phyloP scores from a whole-genome alignment of 176 grass and related monocot genomes.

The Thinopyrum elongatum region DNA sequence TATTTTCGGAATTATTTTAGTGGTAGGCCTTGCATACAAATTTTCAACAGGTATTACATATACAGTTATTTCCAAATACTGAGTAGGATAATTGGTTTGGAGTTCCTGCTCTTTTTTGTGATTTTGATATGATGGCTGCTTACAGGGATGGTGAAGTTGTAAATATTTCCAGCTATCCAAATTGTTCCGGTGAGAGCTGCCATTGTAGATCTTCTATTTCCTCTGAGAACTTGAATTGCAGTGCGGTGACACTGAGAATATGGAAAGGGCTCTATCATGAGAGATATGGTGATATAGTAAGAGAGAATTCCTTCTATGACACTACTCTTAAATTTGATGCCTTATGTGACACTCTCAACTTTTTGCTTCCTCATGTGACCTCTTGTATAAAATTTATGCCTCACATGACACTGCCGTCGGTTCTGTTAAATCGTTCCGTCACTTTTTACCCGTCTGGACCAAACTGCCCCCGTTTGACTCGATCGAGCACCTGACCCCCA shows the following conservation, averaged over 20 bases:
- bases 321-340: no score
- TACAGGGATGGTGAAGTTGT: slow-evolving; percentile 72
- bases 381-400: no score
- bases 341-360: no score
- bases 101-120: slow-evolving; percentile 5
- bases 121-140: neutral
- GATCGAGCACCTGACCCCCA: no score
- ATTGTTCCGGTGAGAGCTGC: slow-evolving; percentile 65
- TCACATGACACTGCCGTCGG: no score
- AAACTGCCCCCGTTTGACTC: no score
- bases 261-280: slow-evolving; percentile 91
- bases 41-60: neutral
- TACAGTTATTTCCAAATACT: slow-evolving; percentile 12
- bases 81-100: neutral
- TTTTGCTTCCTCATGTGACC: no score
- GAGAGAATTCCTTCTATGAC: no score
- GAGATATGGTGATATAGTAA: slow-evolving; percentile 58
- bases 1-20: neutral
- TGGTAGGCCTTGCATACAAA: neutral
- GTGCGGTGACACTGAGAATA: slow-evolving; percentile 54
- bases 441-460: no score
- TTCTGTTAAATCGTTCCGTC: no score
- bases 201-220: slow-evolving; percentile 56
- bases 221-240: slow-evolving; percentile 33
- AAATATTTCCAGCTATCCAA: slow-evolving; percentile 52